Percentiles rank a stretch among this genome's conserved stretches.
phyloP scores from a whole-genome alignment of 768 basidiomycete genomes.

The Podaxis sp. region DNA sequence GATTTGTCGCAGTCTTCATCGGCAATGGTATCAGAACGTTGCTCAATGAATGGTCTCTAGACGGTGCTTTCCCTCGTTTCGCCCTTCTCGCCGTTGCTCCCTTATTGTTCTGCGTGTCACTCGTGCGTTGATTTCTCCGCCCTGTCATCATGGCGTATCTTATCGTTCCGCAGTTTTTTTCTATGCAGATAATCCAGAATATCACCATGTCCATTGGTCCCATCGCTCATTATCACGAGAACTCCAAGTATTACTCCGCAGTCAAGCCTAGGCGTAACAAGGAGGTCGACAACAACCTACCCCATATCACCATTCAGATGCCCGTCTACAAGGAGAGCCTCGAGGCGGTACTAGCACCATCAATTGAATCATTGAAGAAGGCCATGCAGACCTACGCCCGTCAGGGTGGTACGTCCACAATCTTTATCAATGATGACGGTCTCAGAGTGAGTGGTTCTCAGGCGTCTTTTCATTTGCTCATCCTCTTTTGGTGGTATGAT shows the following conservation, averaged over 20 bases:
- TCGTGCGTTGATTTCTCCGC: constrained; percentile 37
- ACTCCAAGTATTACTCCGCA: constrained; percentile 80
- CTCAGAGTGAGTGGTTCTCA: constrained; percentile 32
- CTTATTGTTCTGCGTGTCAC: constrained; percentile 70
- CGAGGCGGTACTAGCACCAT: constrained; percentile 66
- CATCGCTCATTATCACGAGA: constrained; percentile 74
- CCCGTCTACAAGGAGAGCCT: constrained; percentile 84
- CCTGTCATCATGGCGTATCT: constrained; percentile 25
- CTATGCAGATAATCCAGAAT: constrained; percentile 69
- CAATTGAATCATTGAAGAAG: constrained; percentile 71
- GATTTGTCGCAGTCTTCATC: constrained; percentile 50
- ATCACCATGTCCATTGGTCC: constrained; percentile 74
- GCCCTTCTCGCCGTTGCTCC: constrained; percentile 60
- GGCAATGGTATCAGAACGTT: constrained; percentile 63
- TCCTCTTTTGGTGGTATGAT: background rate
- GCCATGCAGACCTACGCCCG: constrained; percentile 87
- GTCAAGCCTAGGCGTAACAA: constrained; percentile 50
- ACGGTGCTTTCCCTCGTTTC: constrained; percentile 58
- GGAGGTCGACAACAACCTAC: constrained; percentile 52
- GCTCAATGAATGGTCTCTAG: constrained; percentile 66
- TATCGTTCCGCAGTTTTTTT: constrained; percentile 56
- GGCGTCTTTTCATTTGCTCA: background rate
- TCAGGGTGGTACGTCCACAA: constrained; percentile 75
- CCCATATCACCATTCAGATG: constrained; percentile 81
- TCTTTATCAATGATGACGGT: constrained; percentile 82